Evolutionary conservation across 164 flowering plant genomes (phyloP).

Genomic region (grape (Vitis vinifera)): ASM3070453v1 NC_081822.1:17907001-17907500

Average conservation of each 20-base stretch:
- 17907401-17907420: conserved; percentile 33
- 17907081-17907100: not conserved
- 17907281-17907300: conserved; percentile 24
- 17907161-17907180: conserved; percentile 36
- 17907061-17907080: not conserved
- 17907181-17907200: conserved; percentile 20
- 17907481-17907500: conserved; percentile 4
- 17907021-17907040: not conserved
- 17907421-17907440: conserved; percentile 21
- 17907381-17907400: conserved; percentile 28
- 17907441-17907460: conserved; percentile 33
- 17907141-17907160: conserved; percentile 28
- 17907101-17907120: conserved; percentile 3
- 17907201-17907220: conserved; percentile 30
- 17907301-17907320: conserved; percentile 25
- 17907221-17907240: conserved; percentile 22
- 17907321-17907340: conserved; percentile 28
- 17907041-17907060: conserved; percentile 1
- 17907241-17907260: conserved; percentile 35
- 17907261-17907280: conserved; percentile 37
- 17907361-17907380: conserved; percentile 35
- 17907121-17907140: conserved; percentile 35
- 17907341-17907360: conserved; percentile 21
- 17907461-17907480: conserved; percentile 3
- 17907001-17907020: conserved; percentile 8